Conservation (phyloP, 164 flowering plant species). For the Brasenia schreberi region DNA sequence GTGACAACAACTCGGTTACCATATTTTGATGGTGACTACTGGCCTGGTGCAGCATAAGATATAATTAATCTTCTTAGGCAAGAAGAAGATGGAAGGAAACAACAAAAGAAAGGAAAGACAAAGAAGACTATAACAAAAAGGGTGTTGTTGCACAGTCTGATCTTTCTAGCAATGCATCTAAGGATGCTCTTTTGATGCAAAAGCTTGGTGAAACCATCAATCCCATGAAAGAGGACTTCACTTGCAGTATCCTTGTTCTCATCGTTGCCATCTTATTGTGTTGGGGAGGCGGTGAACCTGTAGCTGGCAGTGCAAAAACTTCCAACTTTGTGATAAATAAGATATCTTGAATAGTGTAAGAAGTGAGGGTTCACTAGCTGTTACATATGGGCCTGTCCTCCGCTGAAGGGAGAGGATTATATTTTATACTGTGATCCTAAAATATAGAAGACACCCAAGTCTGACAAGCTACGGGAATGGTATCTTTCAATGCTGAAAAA, state of each 20-base stretch:
- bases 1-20: constrained; percentile 58
- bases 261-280: constrained; percentile 29
- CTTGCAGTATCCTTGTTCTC: constrained; percentile 32
- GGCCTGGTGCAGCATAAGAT: constrained; percentile 38
- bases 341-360: constrained; percentile 15
- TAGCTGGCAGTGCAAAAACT: constrained; percentile 26
- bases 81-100: constrained; percentile 15
- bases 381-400: constrained; percentile 15
- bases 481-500: too few relatives aligned
- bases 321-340: constrained; percentile 48
- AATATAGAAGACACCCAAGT: constrained; percentile 9
- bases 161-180: too few relatives aligned
- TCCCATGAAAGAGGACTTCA: constrained; percentile 34
- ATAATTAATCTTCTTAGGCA: constrained; percentile 17
- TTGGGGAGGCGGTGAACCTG: constrained; percentile 36
- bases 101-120: constrained; percentile 9
- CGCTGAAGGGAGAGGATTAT: constrained; percentile 9
- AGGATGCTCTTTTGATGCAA: too few relatives aligned
- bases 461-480: constrained; percentile 9
- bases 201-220: too few relatives aligned
- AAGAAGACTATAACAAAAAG: too few relatives aligned
- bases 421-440: constrained; percentile 14
- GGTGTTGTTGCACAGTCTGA: too few relatives aligned
- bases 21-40: constrained; percentile 59
- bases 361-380: constrained; percentile 13